Base-by-base conservation (phyloP, 495 filamentous ascomycete species). In the Niebla homalea region DNA sequence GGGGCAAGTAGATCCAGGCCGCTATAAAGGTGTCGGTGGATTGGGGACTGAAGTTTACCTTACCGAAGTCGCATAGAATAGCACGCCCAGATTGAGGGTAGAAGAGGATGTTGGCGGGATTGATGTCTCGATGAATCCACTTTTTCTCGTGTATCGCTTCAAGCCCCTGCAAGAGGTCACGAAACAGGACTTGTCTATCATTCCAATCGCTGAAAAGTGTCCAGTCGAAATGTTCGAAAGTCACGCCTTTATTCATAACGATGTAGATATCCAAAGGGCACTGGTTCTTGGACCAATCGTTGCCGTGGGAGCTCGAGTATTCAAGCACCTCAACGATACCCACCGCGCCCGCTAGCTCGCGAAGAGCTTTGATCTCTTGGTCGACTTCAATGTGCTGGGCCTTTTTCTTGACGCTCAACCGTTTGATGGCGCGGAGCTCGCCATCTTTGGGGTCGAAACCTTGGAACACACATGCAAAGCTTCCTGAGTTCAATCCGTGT, bases 41-140 rank as follows among this genome's bases (percentile, higher is more conserved):
- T 2, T 6, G n/a, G 2, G 2, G 6, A 2, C 10, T 38, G 16
- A 23, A 18, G 16, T 32, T 36, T 15, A 51, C 19, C 36, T 44
- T 45, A 7, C 42, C 49, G 18, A 51, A 37, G 25, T 51, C 49
- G n/a, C 22, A 51, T 4, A 51, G 15, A 12, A 11, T 11, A 20
- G 49, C 49, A 15, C 35, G 23, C 20, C 16, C 3, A 11, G 26
- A 18, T n/a, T 36, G 23, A 36, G 41, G 36, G 40, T 20, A 43
- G n/a, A 40, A 16, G 15, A 51, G 49, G 11, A 51, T 36, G 35
- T 51, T 51, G 21, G 18, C 3, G 1, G 49, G 42, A 15, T 40
- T 46, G 41, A 51, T 46, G 21, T 51, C 42, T 23, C 49, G 8
- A 43, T 51, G 49, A 26, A 45, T 51, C 22, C 49, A 51, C 7